phyloP scores from a whole-genome alignment of 2,329 filamentous ascomycete species.

The Fusarium longipes region DNA sequence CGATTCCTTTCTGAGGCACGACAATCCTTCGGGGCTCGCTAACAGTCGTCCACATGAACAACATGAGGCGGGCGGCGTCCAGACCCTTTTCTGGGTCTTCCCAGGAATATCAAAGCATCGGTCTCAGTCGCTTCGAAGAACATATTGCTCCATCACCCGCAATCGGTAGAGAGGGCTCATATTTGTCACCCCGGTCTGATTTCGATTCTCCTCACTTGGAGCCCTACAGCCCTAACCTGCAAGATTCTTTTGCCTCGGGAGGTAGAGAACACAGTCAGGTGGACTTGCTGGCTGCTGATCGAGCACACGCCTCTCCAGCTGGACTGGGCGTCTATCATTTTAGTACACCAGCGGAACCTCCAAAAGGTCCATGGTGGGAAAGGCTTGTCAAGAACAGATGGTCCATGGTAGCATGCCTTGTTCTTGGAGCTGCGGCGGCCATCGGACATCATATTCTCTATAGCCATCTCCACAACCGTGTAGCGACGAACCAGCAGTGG shows the following conservation, averaged over 20 bases:
- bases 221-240: neutral
- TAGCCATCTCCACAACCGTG: constrained; percentile 6
- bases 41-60: neutral
- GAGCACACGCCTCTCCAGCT: neutral
- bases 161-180: neutral
- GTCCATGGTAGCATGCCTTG: constrained; percentile 20
- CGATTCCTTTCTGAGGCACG: neutral
- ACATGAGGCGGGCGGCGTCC: neutral
- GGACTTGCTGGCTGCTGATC: neutral
- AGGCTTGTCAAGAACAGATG: constrained; percentile 12
- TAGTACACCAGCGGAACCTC: neutral
- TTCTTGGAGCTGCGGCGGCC: constrained; percentile 8
- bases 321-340: constrained; percentile 6
- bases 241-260: neutral
- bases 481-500: constrained; percentile 25
- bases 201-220: neutral
- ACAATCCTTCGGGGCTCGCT: neutral
- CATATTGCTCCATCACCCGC: neutral
- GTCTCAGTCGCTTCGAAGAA: neutral
- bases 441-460: constrained; percentile 23
- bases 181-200: constrained; percentile 3
- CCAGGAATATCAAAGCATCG: constrained; percentile 1
- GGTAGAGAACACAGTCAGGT: constrained; percentile 6
- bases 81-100: neutral
- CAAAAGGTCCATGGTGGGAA: neutral